Conservation (phyloP, 768 basidiomycete genomes). For the Phylloporus sp. region DNA sequence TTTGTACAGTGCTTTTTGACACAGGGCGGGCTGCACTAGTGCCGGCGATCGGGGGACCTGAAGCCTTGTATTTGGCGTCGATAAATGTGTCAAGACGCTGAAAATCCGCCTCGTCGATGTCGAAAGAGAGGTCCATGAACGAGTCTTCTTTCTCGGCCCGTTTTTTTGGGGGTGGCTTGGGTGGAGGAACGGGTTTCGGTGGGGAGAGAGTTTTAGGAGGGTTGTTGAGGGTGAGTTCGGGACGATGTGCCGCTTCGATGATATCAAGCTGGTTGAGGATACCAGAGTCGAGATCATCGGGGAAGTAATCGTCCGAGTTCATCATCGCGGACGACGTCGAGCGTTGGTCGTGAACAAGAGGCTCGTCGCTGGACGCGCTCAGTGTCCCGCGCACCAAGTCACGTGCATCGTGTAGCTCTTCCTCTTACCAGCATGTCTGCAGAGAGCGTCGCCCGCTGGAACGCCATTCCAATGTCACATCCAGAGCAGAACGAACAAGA, state of each 20-base stretch:
- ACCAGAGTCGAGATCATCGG: slow-evolving; percentile 60
- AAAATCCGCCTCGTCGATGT: slow-evolving; percentile 55
- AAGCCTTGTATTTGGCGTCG: slow-evolving; percentile 43
- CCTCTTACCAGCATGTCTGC: slow-evolving; percentile 49
- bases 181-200: slow-evolving; percentile 9
- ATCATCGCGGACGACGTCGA: slow-evolving; percentile 34
- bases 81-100: slow-evolving; percentile 51
- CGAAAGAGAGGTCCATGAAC: slow-evolving; percentile 51
- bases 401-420: neutral
- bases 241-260: slow-evolving; percentile 59
- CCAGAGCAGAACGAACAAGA: slow-evolving; percentile 27
- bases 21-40: slow-evolving; percentile 26
- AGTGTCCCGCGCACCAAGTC: neutral
- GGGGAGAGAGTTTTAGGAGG: slow-evolving; percentile 13
- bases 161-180: slow-evolving; percentile 13
- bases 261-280: slow-evolving; percentile 61
- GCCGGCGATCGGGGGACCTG: slow-evolving; percentile 40
- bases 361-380: neutral
- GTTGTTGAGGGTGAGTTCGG: slow-evolving; percentile 10
- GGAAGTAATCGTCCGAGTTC: slow-evolving; percentile 78
- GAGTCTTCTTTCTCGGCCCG: slow-evolving; percentile 38
- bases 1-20: slow-evolving; percentile 48
- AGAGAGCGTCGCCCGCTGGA: slow-evolving; percentile 66
- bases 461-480: slow-evolving; percentile 55
- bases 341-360: neutral